Evolutionary conservation across 2,329 filamentous ascomycete species (phyloP).

Genomic region (Apiospora saccharicola): DNA sequence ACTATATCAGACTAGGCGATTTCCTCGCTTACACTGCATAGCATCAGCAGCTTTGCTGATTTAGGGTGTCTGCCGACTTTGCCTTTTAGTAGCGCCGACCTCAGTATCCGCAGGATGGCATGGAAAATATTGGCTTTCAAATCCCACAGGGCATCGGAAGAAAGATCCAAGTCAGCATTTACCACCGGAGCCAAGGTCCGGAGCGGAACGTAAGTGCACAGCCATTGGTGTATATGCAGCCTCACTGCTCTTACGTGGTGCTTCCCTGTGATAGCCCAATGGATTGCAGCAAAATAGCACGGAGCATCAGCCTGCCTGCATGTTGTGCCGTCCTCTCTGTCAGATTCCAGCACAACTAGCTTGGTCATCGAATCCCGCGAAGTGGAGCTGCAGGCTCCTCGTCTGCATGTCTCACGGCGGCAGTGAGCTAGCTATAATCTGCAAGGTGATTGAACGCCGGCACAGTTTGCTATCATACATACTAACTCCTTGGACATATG

Average conservation of each 20-base stretch:
- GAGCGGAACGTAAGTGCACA: background rate
- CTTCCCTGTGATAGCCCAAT: background rate
- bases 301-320: background rate
- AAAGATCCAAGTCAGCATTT: background rate
- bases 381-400: background rate
- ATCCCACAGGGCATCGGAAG: background rate
- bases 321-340: background rate
- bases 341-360: background rate
- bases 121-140: background rate
- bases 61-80: too few species aligned
- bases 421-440: background rate
- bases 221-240: background rate
- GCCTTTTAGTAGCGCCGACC: too few species aligned
- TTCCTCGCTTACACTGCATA: too few species aligned
- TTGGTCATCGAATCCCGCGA: background rate
- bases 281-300: slow-evolving; percentile 2
- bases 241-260: background rate
- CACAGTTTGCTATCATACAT: background rate
- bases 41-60: too few species aligned
- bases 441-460: background rate
- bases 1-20: too few species aligned
- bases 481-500: background rate
- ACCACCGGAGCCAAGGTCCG: background rate
- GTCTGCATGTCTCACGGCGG: background rate
- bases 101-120: too few species aligned